Evolutionary conservation across 371 early-diverging fungal genomes (phyloP).

Genomic region (Apophysomyces elegans): DNA sequence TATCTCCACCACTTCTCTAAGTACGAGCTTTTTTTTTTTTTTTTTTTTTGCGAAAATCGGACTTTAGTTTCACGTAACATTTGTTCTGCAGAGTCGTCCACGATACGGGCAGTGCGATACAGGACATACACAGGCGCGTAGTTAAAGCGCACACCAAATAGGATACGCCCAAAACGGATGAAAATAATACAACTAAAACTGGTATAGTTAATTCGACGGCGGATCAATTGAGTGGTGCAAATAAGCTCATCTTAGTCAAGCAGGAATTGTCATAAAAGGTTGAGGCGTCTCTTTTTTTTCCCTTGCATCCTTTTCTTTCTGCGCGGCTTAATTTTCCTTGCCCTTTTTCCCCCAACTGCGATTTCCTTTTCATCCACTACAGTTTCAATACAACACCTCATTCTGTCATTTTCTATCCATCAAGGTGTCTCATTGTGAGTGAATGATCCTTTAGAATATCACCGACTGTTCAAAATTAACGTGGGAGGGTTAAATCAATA

Average conservation of each 20-base stretch:
- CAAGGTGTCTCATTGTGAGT: background rate
- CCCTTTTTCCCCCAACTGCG: background rate
- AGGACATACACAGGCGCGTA: too few species aligned
- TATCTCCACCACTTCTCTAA: too few species aligned
- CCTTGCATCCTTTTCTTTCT: slow-evolving; percentile 1
- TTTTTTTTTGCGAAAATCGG: too few species aligned
- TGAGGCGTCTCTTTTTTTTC: slow-evolving; percentile 8
- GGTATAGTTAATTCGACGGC: background rate
- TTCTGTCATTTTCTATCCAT: slow-evolving; percentile 2
- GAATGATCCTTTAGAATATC: background rate
- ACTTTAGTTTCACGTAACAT: too few species aligned
- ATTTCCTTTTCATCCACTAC: background rate
- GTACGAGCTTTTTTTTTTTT: too few species aligned
- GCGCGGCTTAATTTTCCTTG: background rate
- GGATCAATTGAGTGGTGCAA: background rate
- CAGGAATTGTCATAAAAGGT: slow-evolving; percentile 3
- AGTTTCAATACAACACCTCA: slow-evolving; percentile 1
- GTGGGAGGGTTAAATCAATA: background rate
- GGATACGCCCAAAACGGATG: too few species aligned
- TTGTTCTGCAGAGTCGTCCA: too few species aligned
- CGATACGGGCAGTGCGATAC: too few species aligned
- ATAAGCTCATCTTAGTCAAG: background rate
- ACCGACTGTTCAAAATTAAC: background rate
- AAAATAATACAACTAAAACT: too few species aligned
- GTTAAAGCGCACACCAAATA: too few species aligned